These are phyloP conservation scores for Bruguiera hainesii DNA, from an alignment of 441 rosid genomes.

Conservation along the genomic window DNA sequence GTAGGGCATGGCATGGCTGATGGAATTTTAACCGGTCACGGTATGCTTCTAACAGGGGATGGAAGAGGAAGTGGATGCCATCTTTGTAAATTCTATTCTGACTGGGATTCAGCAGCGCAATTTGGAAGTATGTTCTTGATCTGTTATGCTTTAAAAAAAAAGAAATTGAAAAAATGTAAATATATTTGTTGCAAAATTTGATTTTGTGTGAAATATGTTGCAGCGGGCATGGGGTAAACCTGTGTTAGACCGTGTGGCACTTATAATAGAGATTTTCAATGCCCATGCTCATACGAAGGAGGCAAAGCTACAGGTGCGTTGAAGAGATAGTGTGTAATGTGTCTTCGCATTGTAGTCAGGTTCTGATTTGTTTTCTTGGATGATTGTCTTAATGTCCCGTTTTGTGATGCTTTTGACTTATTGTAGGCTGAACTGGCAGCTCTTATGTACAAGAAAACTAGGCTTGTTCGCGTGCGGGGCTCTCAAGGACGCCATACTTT, in stretches of 20 bases:
- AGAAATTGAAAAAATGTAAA: background rate
- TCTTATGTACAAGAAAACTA: slow-evolving; percentile 75
- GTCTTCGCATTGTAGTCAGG: background rate
- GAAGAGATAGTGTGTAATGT: background rate
- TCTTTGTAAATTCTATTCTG: slow-evolving; percentile 70
- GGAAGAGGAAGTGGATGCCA: slow-evolving; percentile 62
- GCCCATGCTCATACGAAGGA: slow-evolving; percentile 92
- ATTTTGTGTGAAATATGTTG: slow-evolving; percentile 17
- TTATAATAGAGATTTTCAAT: slow-evolving; percentile 89
- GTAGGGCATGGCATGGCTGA: slow-evolving; percentile 9
- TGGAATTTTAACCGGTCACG: background rate
- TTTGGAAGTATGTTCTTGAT: slow-evolving; percentile 56
- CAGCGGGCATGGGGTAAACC: slow-evolving; percentile 78
- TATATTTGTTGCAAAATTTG: background rate
- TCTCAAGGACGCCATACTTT: slow-evolving; percentile 65
- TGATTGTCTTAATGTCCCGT: background rate
- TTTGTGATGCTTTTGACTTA: slow-evolving; percentile 19
- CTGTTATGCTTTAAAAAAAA: background rate
- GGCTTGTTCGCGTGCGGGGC: slow-evolving; percentile 86
- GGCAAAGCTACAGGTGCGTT: slow-evolving; percentile 80
- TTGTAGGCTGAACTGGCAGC: slow-evolving; percentile 87
- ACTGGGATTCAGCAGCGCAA: slow-evolving; percentile 82
- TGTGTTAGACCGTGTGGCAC: slow-evolving; percentile 85
- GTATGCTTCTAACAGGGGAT: slow-evolving; percentile 36
- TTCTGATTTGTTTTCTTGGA: background rate